Evolutionary conservation across 2,329 filamentous ascomycete genomes (phyloP), one percentile per base, ranked within the genome.

Genomic region (Canariomyces notabilis): DNA sequence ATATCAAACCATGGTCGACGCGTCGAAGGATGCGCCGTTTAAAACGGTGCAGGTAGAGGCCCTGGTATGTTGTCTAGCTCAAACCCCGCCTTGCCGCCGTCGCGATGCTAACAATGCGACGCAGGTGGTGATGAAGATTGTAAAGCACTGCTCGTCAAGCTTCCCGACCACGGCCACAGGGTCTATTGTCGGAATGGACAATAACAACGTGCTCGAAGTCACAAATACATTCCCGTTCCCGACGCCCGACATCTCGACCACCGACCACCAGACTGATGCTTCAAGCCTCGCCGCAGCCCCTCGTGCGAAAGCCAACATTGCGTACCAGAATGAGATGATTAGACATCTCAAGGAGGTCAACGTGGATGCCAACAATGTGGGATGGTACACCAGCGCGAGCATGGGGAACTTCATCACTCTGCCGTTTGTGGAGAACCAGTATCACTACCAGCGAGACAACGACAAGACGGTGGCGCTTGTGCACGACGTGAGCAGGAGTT

Each of bases 381-480:
- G 93, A 61, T 98, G 90, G 90, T 98, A 98, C 74, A 96, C 89
- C 49, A 96, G 89, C 73, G 89, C 90, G 54, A 95, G 89, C 68
- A 94, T 98, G 87, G 93, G 93, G 69, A 97, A 95, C 77, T 97
- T 97, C 61, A 79, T 97, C 76, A 96, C 90, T 75, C 69, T 86
- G 64, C 87, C 85, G 75, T 90, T 95, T 65, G 87, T 98, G 69
- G 93, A 98, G 79, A 98, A 97, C 75, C 90, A 96, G 70, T 89
- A 83, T 72, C 87, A 90, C 74, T 97, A 95, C 76, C 93, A 98
- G 76, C 93, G 88, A 69, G 88, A 94, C 60, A 95, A 95, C 67
- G 88, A 93, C 70, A 77, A 80, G 67, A 89, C 87, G 6, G 82
- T 96, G 36, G 89, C 89, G 38, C 77, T 98, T 46, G 88, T 98